Percentiles rank a stretch among this genome's conserved stretches.
Conservation (phyloP, 1,139 yeast genomes). For the Oligophagozyma castellii region DNA sequence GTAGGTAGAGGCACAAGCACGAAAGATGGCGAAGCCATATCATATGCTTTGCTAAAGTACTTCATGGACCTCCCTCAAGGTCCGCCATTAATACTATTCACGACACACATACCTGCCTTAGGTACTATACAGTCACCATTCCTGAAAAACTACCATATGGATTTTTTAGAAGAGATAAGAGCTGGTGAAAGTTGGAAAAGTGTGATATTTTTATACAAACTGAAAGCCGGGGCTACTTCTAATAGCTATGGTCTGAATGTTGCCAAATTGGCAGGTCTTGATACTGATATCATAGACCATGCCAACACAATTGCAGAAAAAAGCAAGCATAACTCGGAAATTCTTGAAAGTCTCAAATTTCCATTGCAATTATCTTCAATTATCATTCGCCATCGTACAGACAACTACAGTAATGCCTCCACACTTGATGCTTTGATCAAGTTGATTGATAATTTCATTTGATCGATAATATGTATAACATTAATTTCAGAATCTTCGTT, state of each 20-base stretch:
- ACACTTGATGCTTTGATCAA: too few relatives aligned
- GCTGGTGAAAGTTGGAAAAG: slow-evolving; percentile 27
- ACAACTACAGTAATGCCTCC: too few relatives aligned
- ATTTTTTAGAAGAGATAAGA: slow-evolving; percentile 36
- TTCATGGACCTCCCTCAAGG: slow-evolving; percentile 33
- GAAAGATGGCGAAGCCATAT: slow-evolving; percentile 77
- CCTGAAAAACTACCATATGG: slow-evolving; percentile 64
- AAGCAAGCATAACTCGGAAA: slow-evolving; percentile 26
- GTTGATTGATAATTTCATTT: too few relatives aligned
- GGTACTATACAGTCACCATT: slow-evolving; percentile 31
- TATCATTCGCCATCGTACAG: slow-evolving; percentile 1
- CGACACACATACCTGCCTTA: slow-evolving; percentile 78
- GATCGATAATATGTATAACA: too few relatives aligned
- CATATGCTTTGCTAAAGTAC: slow-evolving; percentile 60
- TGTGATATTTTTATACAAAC: slow-evolving; percentile 46
- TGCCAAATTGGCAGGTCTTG: slow-evolving; percentile 57
- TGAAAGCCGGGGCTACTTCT: slow-evolving; percentile 44
- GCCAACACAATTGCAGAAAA: slow-evolving; percentile 38
- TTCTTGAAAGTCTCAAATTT: slow-evolving; percentile 1
- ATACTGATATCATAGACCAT: slow-evolving; percentile 32
- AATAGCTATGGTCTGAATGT: slow-evolving; percentile 71
- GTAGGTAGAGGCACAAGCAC: slow-evolving; percentile 66
- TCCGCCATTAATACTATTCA: slow-evolving; percentile 52
- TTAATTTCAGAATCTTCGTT: too few relatives aligned
- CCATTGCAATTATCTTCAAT: slow-evolving; percentile 2